Evolutionary conservation across 306 rosid genomes (phyloP), one percentile per base, ranked within the genome.

Genomic region (Gleditsia sinensis): DNA sequence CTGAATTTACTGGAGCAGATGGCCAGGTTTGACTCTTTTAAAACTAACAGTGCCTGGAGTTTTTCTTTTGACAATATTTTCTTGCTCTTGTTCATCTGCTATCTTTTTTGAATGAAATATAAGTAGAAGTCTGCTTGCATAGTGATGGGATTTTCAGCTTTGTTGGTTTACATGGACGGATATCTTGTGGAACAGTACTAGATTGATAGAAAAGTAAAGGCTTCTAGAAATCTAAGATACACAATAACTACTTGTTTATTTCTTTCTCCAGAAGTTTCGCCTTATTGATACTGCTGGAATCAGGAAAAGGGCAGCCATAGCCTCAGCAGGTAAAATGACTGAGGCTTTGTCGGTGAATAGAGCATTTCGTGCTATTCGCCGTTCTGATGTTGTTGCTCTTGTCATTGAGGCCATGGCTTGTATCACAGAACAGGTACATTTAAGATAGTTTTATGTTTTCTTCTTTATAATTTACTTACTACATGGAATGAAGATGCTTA

Each of bases 251-350:
- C 19, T 61, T 42, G 72, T 24, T 66, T 46, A 28, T 62, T 71
- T 78, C 79, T 71, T 62, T 71, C 72, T 79, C 69, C 82, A 94
- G 98, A 94, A 92, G 82, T 94, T 94, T 83, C 79, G 69, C 67
- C 89, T 94, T 75, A 94, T 88, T 56, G 98, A 94, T 81, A 94
- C 97, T 67, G 98, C 98, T 81, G 97, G 98, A 86, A 92, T 94
- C 73, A 91, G 98, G 84, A 88, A 71, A 91, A 84, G 96, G 83
- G 84, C 98, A 39, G 80, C 81, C 2, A 82, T 94, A 53, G 92
- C 89, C 61, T 88, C 98, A 20, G 85, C 91, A 7, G 97, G 98
- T 55, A 94, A 93, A 75, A 50, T 78, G 48, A 94, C 98, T 4
- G 98, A 94, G 88, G 85, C 95, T 74, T 81, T 94, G 72, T 94